These are phyloP conservation scores for Crepidotus sp. DNA, from an alignment of 1,284 basidiomycete species.

Conservation along the genomic window DNA sequence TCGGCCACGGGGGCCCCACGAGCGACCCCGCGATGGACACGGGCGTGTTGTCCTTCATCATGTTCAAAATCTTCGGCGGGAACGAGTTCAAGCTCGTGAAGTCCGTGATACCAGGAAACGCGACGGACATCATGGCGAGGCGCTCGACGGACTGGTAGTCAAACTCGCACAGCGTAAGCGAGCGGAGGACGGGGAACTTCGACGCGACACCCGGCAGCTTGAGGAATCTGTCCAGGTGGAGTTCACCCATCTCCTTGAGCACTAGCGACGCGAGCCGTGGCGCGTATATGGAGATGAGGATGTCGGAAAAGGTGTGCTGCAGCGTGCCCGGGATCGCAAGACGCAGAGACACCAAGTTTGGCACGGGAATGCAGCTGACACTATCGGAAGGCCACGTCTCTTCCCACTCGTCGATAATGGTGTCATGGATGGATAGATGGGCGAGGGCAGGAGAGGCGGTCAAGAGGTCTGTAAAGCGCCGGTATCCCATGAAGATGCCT, in stretches of 20 bases:
- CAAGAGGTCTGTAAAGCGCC: slow-evolving; percentile 11
- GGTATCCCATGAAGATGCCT: slow-evolving; percentile 14
- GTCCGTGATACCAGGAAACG: slow-evolving; percentile 11
- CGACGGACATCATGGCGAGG: slow-evolving; percentile 6
- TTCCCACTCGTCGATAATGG: slow-evolving; percentile 14
- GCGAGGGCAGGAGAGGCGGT: slow-evolving; percentile 11
- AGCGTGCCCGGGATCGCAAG: slow-evolving; percentile 10
- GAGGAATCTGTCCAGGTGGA: slow-evolving; percentile 11
- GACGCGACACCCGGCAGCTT: neutral
- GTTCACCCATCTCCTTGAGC: slow-evolving; percentile 10
- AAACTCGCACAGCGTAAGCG: slow-evolving; percentile 16
- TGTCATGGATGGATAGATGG: slow-evolving; percentile 16
- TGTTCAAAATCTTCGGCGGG: slow-evolving; percentile 6
- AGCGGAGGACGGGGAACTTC: slow-evolving; percentile 15
- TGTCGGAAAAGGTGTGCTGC: slow-evolving; percentile 13
- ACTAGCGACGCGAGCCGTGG: slow-evolving; percentile 14
- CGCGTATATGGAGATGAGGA: slow-evolving; percentile 14
- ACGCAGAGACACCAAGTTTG: slow-evolving; percentile 12
- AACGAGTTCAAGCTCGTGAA: slow-evolving; percentile 12
- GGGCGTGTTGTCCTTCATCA: slow-evolving; percentile 9
- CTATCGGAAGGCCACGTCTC: slow-evolving; percentile 13
- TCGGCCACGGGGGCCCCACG: slow-evolving; percentile 9
- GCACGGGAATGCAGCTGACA: slow-evolving; percentile 9
- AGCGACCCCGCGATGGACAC: neutral
- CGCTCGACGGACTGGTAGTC: slow-evolving; percentile 12